Evolutionary conservation across 148 eudicot genomes (phyloP), one percentile per base, ranked within the genome.

Genomic region (Polygonum maritimum): DNA sequence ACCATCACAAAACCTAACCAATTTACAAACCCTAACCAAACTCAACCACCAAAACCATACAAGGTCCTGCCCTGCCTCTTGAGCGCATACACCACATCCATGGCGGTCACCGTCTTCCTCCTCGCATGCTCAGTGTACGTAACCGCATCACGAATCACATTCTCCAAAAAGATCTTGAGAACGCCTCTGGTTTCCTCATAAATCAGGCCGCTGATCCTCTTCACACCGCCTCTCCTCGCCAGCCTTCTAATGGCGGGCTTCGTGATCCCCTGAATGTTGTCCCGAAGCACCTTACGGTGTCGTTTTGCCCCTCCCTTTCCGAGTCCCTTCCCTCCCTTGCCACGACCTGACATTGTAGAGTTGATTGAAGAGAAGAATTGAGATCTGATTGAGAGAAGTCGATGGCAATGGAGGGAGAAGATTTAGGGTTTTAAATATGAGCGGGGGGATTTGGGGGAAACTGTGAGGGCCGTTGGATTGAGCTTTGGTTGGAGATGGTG

Each of bases 291-390:
- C 21, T 69, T 69, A n/a, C 72, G 72, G 16, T 69, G 72, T 7
- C 72, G 72, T 8, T 69, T 69, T 10, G 72, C 72, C 36, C 72
- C 72, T 36, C 72, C 72, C 39, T 69, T 69, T 8, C 72, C 72
- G 21, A 69, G 5, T 36, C 72, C 72, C 44, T 69, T 69, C 5
- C 72, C 72, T 1, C 72, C 72, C 72, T 69, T 69, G 4, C 72
- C 72, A 35, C 72, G 72, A 4, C 72, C 72, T 0, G 72, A 69
- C 72, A 69, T 69, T 4, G 15, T 69, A 18, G 19, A 44, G 18
- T 18, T 18, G 19, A 51, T 51, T 51, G 4, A 18, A 44, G 47
- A 7, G 9, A 44, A 2, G 8, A 7, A 7, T 6, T 44, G 47
- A 44, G 47, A 44, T 44, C 47, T 44, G 9, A 40, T 40, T 40